Conservation (phyloP, 1,139 yeast species). For the Debaryomyces subglobosus region DNA sequence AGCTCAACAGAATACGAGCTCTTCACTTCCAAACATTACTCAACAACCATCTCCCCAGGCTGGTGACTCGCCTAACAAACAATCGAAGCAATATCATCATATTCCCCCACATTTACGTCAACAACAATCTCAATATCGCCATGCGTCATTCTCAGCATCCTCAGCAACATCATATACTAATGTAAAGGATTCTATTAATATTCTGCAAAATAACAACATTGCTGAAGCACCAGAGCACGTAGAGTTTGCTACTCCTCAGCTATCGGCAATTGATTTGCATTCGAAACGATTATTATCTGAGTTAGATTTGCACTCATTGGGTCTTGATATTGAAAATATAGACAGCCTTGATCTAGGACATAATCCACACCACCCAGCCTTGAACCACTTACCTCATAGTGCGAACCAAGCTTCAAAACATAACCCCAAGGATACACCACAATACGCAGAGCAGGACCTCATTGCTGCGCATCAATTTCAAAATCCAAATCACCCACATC, state of each 20-base stretch:
- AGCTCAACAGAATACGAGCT: constrained; percentile 2
- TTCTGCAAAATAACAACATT: constrained; percentile 29
- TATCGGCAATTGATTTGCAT: constrained; percentile 35
- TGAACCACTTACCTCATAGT: constrained; percentile 1
- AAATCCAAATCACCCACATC: constrained; percentile 42
- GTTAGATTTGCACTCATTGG: constrained; percentile 28
- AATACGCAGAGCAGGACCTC: constrained; percentile 17
- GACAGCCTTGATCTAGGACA: constrained; percentile 32
- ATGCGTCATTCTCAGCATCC: constrained; percentile 83
- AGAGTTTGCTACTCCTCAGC: constrained; percentile 80
- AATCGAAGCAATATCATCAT: constrained; percentile 5
- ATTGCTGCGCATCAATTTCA: constrained; percentile 33
- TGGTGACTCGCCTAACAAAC: constrained; percentile 15
- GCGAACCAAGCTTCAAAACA: background rate
- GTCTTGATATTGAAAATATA: constrained; percentile 41
- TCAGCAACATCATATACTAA: constrained; percentile 71
- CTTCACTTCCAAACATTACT: background rate
- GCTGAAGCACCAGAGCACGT: constrained; percentile 62
- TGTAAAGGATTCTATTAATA: constrained; percentile 42
- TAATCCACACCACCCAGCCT: background rate
- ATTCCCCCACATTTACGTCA: constrained; percentile 13
- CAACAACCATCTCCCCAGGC: constrained; percentile 16
- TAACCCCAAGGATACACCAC: constrained; percentile 16
- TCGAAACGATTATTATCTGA: constrained; percentile 25
- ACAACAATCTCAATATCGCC: constrained; percentile 39